These are phyloP conservation scores for Cantharellus cinnabarinus DNA, from an alignment of 768 basidiomycete genomes.

Conservation along the genomic window DNA sequence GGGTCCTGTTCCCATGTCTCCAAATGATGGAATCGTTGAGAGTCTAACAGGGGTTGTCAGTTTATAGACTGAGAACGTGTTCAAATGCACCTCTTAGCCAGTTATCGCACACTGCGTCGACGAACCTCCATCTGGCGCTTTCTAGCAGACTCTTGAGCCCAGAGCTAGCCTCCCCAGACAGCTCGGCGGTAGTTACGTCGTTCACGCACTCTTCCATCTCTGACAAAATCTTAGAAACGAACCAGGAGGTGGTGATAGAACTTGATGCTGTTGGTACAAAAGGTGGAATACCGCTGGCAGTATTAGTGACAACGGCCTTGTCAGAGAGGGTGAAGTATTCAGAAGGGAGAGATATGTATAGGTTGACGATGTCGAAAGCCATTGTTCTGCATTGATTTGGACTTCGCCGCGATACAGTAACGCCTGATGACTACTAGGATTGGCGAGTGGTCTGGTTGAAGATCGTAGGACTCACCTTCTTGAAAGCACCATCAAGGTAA, in stretches of 20 bases:
- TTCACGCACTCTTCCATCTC: constrained; percentile 76
- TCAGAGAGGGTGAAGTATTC: constrained; percentile 75
- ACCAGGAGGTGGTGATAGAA: constrained; percentile 63
- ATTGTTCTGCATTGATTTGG: constrained; percentile 68
- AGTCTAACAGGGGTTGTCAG: constrained; percentile 31
- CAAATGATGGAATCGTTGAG: constrained; percentile 58
- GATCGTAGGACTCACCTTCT: constrained; percentile 34
- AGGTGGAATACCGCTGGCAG: constrained; percentile 22
- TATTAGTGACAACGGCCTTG: constrained; percentile 42
- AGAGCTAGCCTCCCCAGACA: constrained; percentile 50
- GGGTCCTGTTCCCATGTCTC: constrained; percentile 68
- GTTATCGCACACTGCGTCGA: constrained; percentile 49
- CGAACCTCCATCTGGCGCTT: constrained; percentile 72
- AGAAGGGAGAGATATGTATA: constrained; percentile 68
- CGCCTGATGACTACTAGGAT: constrained; percentile 8
- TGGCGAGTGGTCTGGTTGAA: constrained; percentile 1
- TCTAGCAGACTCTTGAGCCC: constrained; percentile 58
- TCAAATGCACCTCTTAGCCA: constrained; percentile 60
- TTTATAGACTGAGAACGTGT: background rate
- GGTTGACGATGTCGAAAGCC: constrained; percentile 69
- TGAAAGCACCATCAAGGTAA: constrained; percentile 86
- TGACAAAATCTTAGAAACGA: constrained; percentile 54
- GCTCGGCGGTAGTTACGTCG: constrained; percentile 62
- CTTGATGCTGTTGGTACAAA: constrained; percentile 57
- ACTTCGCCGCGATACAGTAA: constrained; percentile 38